Conservation (phyloP, 2,329 filamentous ascomycete species). For the Neonectria ditissima region DNA sequence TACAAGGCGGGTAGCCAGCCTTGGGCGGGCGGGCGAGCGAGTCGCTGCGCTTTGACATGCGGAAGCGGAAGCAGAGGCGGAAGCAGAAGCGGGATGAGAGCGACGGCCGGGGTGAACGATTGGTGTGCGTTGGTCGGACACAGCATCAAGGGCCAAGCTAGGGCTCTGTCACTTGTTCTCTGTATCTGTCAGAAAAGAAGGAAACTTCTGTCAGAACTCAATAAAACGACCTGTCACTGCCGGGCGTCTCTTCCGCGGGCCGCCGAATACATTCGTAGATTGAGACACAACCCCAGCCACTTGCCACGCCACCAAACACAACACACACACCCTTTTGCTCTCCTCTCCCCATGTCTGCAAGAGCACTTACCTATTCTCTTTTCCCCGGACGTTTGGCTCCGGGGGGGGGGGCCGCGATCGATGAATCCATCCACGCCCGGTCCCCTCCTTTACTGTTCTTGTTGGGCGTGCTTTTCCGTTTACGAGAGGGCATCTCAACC, state of each 20-base stretch:
- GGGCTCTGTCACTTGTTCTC: too few relatives aligned
- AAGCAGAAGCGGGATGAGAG: background rate
- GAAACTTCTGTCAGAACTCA: background rate
- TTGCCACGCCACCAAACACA: background rate
- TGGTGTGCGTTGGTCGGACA: background rate
- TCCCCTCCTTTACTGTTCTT: too few relatives aligned
- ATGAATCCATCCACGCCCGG: background rate
- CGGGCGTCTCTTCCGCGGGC: background rate
- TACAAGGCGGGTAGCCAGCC: too few relatives aligned
- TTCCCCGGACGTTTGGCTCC: background rate
- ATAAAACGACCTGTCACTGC: conserved; percentile 16
- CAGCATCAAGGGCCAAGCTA: background rate
- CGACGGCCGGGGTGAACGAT: background rate
- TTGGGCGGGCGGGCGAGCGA: too few relatives aligned
- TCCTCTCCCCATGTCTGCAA: too few relatives aligned
- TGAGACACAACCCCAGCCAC: conserved; percentile 2
- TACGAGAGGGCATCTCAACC: background rate
- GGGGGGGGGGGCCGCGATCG: too few relatives aligned
- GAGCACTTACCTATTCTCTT: too few relatives aligned
- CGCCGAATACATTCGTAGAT: conserved; percentile 22
- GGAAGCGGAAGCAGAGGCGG: background rate
- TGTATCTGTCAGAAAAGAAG: background rate
- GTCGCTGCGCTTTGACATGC: conserved; percentile 18
- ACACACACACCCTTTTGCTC: background rate
- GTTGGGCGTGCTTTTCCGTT: background rate